phyloP scores from a whole-genome alignment of 2,329 filamentous ascomycete species.

The Pseudogymnoascus sp. region DNA sequence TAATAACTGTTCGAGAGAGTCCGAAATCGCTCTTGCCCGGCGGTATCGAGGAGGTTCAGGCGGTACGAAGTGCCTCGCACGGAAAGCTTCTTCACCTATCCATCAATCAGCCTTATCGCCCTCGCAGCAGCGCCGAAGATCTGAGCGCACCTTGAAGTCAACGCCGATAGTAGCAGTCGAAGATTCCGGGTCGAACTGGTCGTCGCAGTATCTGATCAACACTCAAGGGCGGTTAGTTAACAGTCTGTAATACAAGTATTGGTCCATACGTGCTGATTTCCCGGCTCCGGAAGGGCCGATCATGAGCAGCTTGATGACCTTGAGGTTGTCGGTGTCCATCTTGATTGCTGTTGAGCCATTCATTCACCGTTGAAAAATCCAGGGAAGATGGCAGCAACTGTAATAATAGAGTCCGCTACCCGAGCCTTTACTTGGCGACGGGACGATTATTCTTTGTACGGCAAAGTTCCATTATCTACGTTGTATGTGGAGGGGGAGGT shows the following conservation, averaged over 20 bases:
- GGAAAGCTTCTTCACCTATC: slow-evolving; percentile 43
- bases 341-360: slow-evolving; percentile 16
- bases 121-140: not conserved
- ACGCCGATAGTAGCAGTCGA: slow-evolving; percentile 49
- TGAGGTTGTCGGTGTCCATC: slow-evolving; percentile 41
- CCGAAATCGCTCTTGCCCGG: slow-evolving; percentile 91
- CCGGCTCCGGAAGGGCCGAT: slow-evolving; percentile 49
- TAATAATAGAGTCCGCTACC: not conserved
- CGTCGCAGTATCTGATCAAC: slow-evolving; percentile 47
- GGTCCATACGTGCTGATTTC: slow-evolving; percentile 43
- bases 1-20: slow-evolving; percentile 94
- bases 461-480: not conserved
- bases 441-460: not conserved
- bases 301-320: slow-evolving; percentile 45
- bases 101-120: not conserved
- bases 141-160: slow-evolving; percentile 42
- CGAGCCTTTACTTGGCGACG: slow-evolving; percentile 2
- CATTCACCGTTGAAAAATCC: not conserved
- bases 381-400: not conserved
- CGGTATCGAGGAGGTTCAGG: slow-evolving; percentile 64
- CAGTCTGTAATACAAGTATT: slow-evolving; percentile 7
- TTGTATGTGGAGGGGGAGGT: not conserved
- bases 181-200: slow-evolving; percentile 48
- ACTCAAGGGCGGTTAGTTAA: slow-evolving; percentile 30
- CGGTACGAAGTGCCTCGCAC: slow-evolving; percentile 44